A percentile compares a stretch with the other conserved stretches of the same genome.
Evolutionary conservation across 805 yeast species (phyloP).

Genomic region (Candida coleopterorum): DNA sequence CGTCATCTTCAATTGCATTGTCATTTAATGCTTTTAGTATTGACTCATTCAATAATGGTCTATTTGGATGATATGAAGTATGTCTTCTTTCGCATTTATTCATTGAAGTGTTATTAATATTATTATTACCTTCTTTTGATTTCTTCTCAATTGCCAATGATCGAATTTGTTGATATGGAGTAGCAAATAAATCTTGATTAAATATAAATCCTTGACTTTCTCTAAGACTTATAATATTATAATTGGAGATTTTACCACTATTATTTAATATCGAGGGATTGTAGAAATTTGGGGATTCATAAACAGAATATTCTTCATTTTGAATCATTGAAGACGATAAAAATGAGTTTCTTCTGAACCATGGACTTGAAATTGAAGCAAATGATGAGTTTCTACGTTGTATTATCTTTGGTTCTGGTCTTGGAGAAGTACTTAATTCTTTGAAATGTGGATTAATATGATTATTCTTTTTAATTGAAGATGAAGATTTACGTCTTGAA

Average conservation of each 20-base stretch:
- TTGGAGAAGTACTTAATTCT: constrained; percentile 1
- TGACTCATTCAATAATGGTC: constrained; percentile 16
- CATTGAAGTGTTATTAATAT: not conserved
- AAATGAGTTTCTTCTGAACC: constrained; percentile 53
- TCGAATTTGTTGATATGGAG: constrained; percentile 58
- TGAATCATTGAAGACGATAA: constrained; percentile 54
- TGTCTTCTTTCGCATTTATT: constrained; percentile 17
- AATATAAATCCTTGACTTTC: constrained; percentile 73
- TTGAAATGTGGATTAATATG: too few relatives aligned
- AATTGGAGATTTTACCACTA: constrained; percentile 14
- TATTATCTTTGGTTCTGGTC: constrained; percentile 10
- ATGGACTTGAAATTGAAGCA: constrained; percentile 43
- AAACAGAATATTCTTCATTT: constrained; percentile 50
- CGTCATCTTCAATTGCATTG: constrained; percentile 17
- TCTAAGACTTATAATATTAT: constrained; percentile 41
- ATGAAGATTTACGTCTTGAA: constrained; percentile 7
- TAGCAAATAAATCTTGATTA: constrained; percentile 74
- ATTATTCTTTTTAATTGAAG: not conserved
- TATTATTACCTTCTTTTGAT: constrained; percentile 11
- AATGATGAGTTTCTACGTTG: constrained; percentile 23
- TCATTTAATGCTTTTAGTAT: constrained; percentile 3
- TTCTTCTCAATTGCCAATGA: constrained; percentile 31
- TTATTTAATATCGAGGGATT: constrained; percentile 13
- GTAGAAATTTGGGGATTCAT: constrained; percentile 38
- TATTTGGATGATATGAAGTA: constrained; percentile 23